phyloP scores from a whole-genome alignment of 352 stramenopile species.

The Globisporangium camurandrum region DNA sequence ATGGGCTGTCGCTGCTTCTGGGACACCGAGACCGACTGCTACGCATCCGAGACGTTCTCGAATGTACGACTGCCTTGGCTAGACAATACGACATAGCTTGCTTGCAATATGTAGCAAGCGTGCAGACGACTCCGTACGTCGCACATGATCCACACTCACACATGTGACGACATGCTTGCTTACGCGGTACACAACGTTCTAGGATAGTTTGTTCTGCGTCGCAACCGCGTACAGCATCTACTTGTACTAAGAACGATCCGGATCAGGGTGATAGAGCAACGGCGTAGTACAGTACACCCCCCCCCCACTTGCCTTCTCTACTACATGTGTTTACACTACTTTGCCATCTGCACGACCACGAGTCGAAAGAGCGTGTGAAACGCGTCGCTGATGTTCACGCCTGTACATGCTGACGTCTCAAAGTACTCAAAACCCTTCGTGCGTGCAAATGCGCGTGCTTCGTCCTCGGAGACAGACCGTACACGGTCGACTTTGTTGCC shows the following conservation, averaged over 20 bases:
- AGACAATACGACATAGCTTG: too few relatives aligned
- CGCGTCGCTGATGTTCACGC: conserved; percentile 77
- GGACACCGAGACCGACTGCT: conserved; percentile 86
- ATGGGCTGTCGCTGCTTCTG: conserved; percentile 90
- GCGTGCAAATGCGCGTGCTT: conserved; percentile 64
- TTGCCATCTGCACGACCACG: conserved; percentile 31
- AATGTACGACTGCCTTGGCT: too few relatives aligned
- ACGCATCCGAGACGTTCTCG: conserved; percentile 84
- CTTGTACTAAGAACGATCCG: conserved; percentile 49
- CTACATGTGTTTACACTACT: conserved; percentile 8
- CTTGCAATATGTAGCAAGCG: too few relatives aligned
- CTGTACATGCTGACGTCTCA: conserved; percentile 88
- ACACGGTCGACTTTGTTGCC: conserved; percentile 89
- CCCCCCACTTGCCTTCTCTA: too few relatives aligned
- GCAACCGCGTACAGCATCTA: conserved; percentile 86
- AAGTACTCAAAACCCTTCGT: conserved; percentile 87
- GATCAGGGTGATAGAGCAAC: neutral
- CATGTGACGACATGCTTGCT: too few relatives aligned
- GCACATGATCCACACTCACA: too few relatives aligned
- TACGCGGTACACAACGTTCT: too few relatives aligned
- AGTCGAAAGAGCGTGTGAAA: conserved; percentile 80
- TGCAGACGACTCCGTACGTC: too few relatives aligned
- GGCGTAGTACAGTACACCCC: neutral
- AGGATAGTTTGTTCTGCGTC: conserved; percentile 88
- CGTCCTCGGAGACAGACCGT: conserved; percentile 68